Evolutionary conservation across 2,329 filamentous ascomycete species (phyloP).

Genomic region (Talaromyces sp.): DNA sequence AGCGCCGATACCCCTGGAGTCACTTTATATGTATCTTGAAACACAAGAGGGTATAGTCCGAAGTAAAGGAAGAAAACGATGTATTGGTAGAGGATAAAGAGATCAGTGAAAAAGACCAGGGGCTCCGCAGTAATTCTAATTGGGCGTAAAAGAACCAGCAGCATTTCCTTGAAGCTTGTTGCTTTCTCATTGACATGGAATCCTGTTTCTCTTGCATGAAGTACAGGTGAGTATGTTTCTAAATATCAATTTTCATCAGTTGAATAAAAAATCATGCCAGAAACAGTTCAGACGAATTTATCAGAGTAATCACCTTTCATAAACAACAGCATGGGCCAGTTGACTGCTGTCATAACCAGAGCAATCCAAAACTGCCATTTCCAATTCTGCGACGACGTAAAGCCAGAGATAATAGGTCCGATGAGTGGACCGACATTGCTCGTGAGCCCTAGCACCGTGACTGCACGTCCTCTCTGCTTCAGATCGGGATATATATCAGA

Average conservation of each 20-base stretch:
- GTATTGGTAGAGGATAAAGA: conserved; percentile 65
- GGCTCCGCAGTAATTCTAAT: conserved; percentile 67
- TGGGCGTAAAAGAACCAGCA: conserved; percentile 53
- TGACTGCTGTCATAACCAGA: conserved; percentile 56
- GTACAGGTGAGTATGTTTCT: not conserved
- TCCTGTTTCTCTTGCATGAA: not conserved
- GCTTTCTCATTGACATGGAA: not conserved
- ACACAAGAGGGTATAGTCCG: conserved; percentile 65
- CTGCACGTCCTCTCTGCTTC: conserved; percentile 3
- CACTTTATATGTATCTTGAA: conserved; percentile 35
- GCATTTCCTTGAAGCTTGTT: not conserved
- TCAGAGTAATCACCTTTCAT: conserved; percentile 49
- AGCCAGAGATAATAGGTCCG: conserved; percentile 35
- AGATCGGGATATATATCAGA: conserved; percentile 34
- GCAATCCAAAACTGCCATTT: conserved; percentile 50
- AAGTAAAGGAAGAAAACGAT: conserved; percentile 65
- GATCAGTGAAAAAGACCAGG: conserved; percentile 62
- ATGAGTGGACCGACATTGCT: conserved; percentile 25
- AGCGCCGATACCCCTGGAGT: conserved; percentile 19
- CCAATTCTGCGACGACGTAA: conserved; percentile 26
- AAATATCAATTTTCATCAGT: not conserved
- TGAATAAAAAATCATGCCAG: not conserved
- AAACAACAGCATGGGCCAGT: conserved; percentile 55
- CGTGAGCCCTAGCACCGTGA: conserved; percentile 2
- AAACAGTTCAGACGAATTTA: not conserved